Base-by-base conservation (phyloP, 208 protist genomes). In the Trypanosoma melophagium region DNA sequence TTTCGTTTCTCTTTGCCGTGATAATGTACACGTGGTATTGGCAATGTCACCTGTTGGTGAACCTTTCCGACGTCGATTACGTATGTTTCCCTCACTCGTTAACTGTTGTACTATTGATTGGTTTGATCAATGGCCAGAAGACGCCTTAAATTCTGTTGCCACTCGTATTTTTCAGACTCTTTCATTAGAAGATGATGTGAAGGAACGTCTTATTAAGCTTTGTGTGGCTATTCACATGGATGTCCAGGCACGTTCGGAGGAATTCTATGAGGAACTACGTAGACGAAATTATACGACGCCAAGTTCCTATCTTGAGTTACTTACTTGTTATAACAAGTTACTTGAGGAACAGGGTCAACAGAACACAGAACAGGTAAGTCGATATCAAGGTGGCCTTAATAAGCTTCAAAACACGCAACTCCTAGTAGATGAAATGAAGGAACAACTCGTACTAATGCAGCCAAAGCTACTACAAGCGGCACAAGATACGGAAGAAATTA, bases 41-140 rank as follows among this genome's bases (percentile, higher is more conserved):
- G 86, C 87, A 42, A 98, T 99, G 87, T 98, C 89, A n/a, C 98
- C 98, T 9, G 86, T 98, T 21, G 97, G 97, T 12, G 91, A 98
- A 35, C 84, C 90, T 52, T 99, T 99, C 79, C 92, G 96, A 63
- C 81, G 81, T 35, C 87, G 98, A 42, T 86, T 97, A 55, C 92
- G 96, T 72, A 98, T 98, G 94, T 99, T 98, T 66, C 98, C 98
- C 9, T 99, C 98, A 19, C 80, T 99, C 0, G 95, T 99, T 57
- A 98, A 98, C 79, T 99, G 98, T 80, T 98, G 95, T 80, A 98
- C 96, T 17, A 99, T 99, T 63, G 97, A 99, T 76, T 99, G 98
- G 98, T 98, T 98, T 68, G 89, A 93, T 65, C 85, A 93, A 69
- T 99, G 98, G 98, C 97, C 98, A 22, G 58, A 72, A 19, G 94